Evolutionary conservation across 2,329 filamentous ascomycete genomes (phyloP), one percentile per base, ranked within the genome.

Genomic region (Aureobasidium sp.): DNA sequence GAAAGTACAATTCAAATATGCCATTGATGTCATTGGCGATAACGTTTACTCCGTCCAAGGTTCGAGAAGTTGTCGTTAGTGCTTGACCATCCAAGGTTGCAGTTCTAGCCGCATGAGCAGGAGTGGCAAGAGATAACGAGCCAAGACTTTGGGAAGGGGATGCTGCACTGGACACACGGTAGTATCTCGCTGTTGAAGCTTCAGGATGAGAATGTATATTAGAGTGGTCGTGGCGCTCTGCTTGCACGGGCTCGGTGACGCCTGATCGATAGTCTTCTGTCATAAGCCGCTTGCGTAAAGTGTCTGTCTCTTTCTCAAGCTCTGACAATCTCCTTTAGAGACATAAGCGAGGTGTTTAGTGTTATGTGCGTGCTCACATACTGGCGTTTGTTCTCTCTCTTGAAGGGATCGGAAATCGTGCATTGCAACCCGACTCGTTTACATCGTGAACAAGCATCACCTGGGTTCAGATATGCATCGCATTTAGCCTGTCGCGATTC

Each of bases 271-370:
- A 27, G 8, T 47, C 30, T 36, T 57, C 53, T 34, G 53, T 57
- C 53, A 57, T 47, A 5, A 57, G 53, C 32, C 53, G 53, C 25
- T 37, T 57, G 5, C 53, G 53, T 25, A 57, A 32, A 14, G 53
- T 45, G 41, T 57, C 53, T 57, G 53, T 57, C 30, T 57, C 53
- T 13, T 47, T 16, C 32, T 57, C 53, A 10, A 57, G 53, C 30
- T 57, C 53, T 25, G 39, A 57, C 6, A 57, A 13, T 47, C 53
- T 57, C 30, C 53, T 57, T 29, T 27, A 36, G 6, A 14, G 11
- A n/a, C 29, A 27, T 57, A 47, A 47, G 30, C 53, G 36, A 57
- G 6, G 5, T 1, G n/a, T 9, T 1, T 16, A 27, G 29, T 4
- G 13, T 16, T 5, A 7, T 45, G n/a, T 29, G 14, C 53, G 6